Base-by-base conservation (phyloP, 2,329 filamentous ascomycete genomes). In the Colletotrichum endophyticum region DNA sequence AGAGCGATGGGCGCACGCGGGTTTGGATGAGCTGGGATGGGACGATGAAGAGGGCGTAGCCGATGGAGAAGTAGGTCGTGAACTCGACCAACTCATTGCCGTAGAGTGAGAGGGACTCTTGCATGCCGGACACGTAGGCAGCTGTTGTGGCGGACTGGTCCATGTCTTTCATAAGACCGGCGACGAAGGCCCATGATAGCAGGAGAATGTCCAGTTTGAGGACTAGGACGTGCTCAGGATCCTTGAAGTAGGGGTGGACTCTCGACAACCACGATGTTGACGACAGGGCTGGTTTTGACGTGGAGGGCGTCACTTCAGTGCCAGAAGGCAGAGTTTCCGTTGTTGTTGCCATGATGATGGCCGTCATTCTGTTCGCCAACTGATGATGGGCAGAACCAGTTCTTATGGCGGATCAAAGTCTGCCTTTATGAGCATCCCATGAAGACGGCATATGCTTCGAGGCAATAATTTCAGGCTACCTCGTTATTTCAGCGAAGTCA, bases 1-100 rank as follows among this genome's bases (percentile, higher is more conserved):
- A 87, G 66, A 86, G 81, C 6, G 85, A 86, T 0, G 87, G 87
- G 4, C 86, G 83, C 9, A 88, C 76, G n/a, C 84, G 83, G 3
- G 85, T 86, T 11, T 86, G 79, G 25, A 86, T 77, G 19, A 87
- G 76, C 22, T 80, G 81, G 22, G 78, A 80, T 0, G 81, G 81
- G 3, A 82, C 78, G 73, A 81, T 80, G 76, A 70, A 78, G 67
- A 79, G 64, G 8, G 79, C 79, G 70, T 81, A 81, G 8, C 75
- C 77, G n/a, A 80, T 73, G 28, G 78, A 80, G 22, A 78, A 81
- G 56, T 68, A 78, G 3, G 80, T 80, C 11, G 67, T 56, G 44
- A 76, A 78, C 69, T 81, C 79, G 11, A 78, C 81, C 66, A 77
- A 73, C 22, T 82, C 64, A 76, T 81, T 81, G 39, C 80, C 80